Evolutionary conservation across 2,329 filamentous ascomycete species (phyloP), one percentile per base, ranked within the genome.

Genomic region (Pseudogymnoascus pannorum): DNA sequence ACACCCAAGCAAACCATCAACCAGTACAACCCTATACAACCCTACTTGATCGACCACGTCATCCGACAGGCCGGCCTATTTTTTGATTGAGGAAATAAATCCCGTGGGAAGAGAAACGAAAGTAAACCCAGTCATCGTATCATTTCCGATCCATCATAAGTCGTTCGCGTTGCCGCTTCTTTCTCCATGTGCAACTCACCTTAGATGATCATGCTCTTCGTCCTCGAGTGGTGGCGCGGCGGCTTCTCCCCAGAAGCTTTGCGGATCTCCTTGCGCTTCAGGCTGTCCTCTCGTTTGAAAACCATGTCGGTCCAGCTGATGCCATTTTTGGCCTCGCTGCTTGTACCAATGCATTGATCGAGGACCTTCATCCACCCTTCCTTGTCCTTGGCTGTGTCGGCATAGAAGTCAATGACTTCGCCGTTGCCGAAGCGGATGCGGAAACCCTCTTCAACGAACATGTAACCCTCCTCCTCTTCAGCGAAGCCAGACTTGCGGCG

Each of bases 381-480:
- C 77, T 97, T 99, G 71, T 94, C 88, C 38, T 84, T 84, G 1
- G 87, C 84, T 31, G 86, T 92, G 75, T 97, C 93, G 71, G 93
- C 94, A 72, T 99, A 97, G 74, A 97, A 97, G 78, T 97, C 93
- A 72, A 99, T 99, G 65, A 96, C 87, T 76, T 99, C 94, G 64
- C 94, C 94, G 71, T 99, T 99, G 73, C 91, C 95, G 76, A 99
- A 99, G 62, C 93, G 91, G 73, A 99, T 96, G 40, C 94, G 91
- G 87, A 99, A 99, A 2, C 94, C 94, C 73, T 99, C 94, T 74
- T 99, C 94, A 60, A 99, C 93, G 73, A 99, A 99, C 89, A 97
- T 96, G 79, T 99, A 99, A 42, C 94, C 94, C 73, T 99, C 94
- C 76, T 99, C 94, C 67, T 99, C 94, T 75, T 97, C 94, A 1